Conservation (phyloP, 257 asterid genomes). For the Parsonsia alboflavescens region DNA sequence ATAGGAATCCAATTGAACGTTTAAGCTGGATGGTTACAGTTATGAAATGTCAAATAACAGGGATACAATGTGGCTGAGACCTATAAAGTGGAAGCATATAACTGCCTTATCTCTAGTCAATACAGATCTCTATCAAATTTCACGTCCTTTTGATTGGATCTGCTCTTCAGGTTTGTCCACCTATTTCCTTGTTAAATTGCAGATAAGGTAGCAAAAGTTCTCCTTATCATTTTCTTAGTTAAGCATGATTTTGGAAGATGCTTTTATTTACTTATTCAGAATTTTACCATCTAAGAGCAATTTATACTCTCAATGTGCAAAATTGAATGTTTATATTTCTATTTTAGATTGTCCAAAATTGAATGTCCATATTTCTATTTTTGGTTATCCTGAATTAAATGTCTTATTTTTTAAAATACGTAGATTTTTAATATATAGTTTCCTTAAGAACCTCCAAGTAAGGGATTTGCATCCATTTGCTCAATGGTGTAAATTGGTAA, state of each 20-base stretch:
- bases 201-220: neutral
- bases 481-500: no score
- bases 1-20: slow-evolving; percentile 39
- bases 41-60: slow-evolving; percentile 59
- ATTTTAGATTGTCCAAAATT: no score
- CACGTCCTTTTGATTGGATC: slow-evolving; percentile 91
- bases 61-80: slow-evolving; percentile 67
- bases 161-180: slow-evolving; percentile 70
- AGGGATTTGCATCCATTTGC: no score
- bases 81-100: slow-evolving; percentile 91
- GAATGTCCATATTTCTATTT: no score
- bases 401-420: no score
- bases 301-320: neutral
- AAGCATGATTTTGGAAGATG: neutral
- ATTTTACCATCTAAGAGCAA: neutral
- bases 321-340: no score
- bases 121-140: slow-evolving; percentile 70
- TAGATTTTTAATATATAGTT: no score
- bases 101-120: slow-evolving; percentile 37
- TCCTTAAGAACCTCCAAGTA: no score
- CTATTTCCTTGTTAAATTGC: neutral
- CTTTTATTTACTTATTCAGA: neutral
- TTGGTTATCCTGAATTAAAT: no score
- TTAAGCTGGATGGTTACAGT: slow-evolving; percentile 74
- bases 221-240: neutral